phyloP scores from a whole-genome alignment of 2,329 filamentous ascomycete genomes.

The Ophiostoma sp. region DNA sequence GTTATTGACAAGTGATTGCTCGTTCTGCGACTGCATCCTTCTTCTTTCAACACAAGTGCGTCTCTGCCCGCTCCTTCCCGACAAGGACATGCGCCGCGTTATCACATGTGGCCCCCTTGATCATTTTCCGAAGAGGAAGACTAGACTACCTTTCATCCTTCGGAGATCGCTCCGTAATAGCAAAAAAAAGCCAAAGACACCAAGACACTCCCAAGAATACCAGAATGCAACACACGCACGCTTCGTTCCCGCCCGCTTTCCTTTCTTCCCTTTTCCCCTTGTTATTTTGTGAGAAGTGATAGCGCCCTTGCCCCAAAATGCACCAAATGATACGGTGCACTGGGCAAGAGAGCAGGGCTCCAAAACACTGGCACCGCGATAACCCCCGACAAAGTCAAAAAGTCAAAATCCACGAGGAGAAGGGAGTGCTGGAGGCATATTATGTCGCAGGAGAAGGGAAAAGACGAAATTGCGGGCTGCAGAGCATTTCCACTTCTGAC shows the following conservation, averaged over 20 bases:
- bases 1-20: background rate
- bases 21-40: background rate
- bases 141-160: background rate
- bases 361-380: constrained; percentile 1
- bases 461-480: background rate
- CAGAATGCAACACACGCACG: background rate
- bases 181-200: background rate
- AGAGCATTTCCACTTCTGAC: constrained; percentile 4
- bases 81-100: background rate
- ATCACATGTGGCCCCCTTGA: constrained; percentile 1
- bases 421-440: background rate
- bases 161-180: constrained; percentile 1
- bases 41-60: background rate
- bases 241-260: background rate
- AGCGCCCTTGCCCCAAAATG: no score
- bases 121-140: background rate
- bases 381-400: background rate
- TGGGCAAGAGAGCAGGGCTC: background rate
- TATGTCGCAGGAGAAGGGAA: background rate
- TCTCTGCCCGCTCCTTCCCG: background rate
- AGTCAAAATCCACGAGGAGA: background rate
- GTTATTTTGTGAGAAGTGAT: constrained; percentile 5
- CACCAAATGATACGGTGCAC: background rate
- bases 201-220: background rate
- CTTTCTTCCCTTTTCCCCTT: background rate